phyloP scores from a whole-genome alignment of 2,329 filamentous ascomycete genomes.

The Didymella glomerata region DNA sequence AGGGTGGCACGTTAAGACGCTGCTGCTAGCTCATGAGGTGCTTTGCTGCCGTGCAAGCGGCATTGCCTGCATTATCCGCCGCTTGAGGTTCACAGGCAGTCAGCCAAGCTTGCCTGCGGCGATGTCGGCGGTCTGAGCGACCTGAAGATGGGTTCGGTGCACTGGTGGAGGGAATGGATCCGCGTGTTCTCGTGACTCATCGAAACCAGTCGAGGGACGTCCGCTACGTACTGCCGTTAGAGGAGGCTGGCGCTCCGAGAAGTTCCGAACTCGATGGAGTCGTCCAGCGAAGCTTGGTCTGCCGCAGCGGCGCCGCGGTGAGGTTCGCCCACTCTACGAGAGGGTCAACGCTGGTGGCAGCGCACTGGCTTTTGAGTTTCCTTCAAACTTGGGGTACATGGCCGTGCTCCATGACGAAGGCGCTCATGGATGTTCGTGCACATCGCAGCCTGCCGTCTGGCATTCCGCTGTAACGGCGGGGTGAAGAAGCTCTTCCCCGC shows the following conservation, averaged over 20 bases:
- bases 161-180: slow-evolving; percentile 33
- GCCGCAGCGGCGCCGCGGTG: slow-evolving; percentile 25
- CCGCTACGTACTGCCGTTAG: slow-evolving; percentile 25
- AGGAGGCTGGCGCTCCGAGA: slow-evolving; percentile 33
- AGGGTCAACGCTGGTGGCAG: slow-evolving; percentile 12
- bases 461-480: slow-evolving; percentile 41
- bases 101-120: slow-evolving; percentile 30
- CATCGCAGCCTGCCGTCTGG: slow-evolving; percentile 17
- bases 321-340: slow-evolving; percentile 17
- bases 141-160: slow-evolving; percentile 23
- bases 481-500: slow-evolving; percentile 36
- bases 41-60: slow-evolving; percentile 11
- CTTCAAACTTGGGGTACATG: slow-evolving; percentile 18
- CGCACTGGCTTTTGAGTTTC: slow-evolving; percentile 17
- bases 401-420: slow-evolving; percentile 25
- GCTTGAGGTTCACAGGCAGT: slow-evolving; percentile 21
- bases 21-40: slow-evolving; percentile 22
- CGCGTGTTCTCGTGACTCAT: slow-evolving; percentile 50
- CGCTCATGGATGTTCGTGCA: slow-evolving; percentile 31
- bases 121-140: slow-evolving; percentile 46
- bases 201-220: slow-evolving; percentile 35
- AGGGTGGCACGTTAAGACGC: slow-evolving; percentile 19
- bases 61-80: slow-evolving; percentile 44
- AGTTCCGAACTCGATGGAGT: slow-evolving; percentile 37
- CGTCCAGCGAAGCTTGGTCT: slow-evolving; percentile 15